These are phyloP conservation scores for Cladophialophora yegresii DNA, from an alignment of 2,329 filamentous ascomycete species.

Conservation along the genomic window DNA sequence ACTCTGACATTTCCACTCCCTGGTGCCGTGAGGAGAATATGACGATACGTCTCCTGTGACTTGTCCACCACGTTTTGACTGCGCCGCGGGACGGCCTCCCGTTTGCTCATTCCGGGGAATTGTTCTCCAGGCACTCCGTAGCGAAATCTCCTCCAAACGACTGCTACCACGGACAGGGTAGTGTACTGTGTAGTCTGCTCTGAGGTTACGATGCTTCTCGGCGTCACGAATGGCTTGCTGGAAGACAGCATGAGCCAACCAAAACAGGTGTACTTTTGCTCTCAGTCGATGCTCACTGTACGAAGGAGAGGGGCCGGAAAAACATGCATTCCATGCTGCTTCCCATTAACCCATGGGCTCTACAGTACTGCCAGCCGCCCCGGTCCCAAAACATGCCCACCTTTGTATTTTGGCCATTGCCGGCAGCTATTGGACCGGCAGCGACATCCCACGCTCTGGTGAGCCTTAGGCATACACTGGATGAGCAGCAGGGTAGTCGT, in stretches of 20 bases:
- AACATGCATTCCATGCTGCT: neutral
- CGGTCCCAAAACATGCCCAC: too few species aligned
- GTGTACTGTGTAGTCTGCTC: neutral
- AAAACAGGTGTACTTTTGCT: slow-evolving; percentile 7
- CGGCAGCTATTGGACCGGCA: neutral
- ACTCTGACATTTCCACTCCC: neutral
- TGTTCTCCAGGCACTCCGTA: neutral
- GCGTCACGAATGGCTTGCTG: neutral
- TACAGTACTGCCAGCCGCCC: neutral
- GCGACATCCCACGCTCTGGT: neutral
- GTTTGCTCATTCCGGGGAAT: slow-evolving; percentile 9
- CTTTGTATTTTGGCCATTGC: neutral
- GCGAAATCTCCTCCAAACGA: slow-evolving; percentile 9
- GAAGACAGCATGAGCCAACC: slow-evolving; percentile 3
- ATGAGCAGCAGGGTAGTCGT: neutral
- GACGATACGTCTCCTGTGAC: neutral
- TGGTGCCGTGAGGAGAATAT: neutral
- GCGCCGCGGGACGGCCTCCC: slow-evolving; percentile 2
- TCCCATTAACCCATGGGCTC: neutral
- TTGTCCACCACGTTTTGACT: slow-evolving; percentile 1
- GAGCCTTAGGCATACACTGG: neutral
- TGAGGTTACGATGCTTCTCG: neutral
- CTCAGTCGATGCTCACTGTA: neutral
- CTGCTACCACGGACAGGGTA: slow-evolving; percentile 3
- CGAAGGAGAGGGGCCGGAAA: neutral